Evolutionary conservation across 352 stramenopile species (phyloP).

Genomic region (Globisporangium yorkense): DNA sequence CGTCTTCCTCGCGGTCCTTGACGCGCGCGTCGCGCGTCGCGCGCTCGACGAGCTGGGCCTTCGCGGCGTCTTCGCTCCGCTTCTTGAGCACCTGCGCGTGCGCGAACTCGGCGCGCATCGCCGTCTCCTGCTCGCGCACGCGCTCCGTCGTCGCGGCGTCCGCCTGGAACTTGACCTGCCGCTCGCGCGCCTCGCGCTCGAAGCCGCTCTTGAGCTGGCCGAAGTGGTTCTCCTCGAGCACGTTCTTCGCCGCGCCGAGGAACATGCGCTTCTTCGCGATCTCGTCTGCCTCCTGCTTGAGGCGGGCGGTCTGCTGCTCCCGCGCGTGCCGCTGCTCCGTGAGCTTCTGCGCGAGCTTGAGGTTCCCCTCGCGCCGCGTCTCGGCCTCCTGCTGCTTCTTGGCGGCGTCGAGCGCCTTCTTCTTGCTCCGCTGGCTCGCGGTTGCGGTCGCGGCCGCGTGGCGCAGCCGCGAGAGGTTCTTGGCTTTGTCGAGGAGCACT

Average conservation of each 20-base stretch:
- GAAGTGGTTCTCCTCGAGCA: constrained; percentile 80
- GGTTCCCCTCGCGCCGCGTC: constrained; percentile 46
- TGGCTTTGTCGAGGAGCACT: constrained; percentile 60
- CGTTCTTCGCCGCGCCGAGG: constrained; percentile 78
- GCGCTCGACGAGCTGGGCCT: constrained; percentile 21
- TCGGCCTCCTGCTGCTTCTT: constrained; percentile 60
- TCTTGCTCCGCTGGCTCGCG: constrained; percentile 37
- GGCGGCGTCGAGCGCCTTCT: constrained; percentile 44
- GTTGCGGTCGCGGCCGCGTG: constrained; percentile 63
- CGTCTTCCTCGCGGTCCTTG: constrained; percentile 48
- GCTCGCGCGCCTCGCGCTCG: constrained; percentile 46
- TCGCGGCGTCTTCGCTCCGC: constrained; percentile 19
- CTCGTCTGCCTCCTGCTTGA: constrained; percentile 55
- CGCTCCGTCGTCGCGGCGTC: constrained; percentile 39
- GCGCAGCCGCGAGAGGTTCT: constrained; percentile 71
- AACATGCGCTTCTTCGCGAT: constrained; percentile 77
- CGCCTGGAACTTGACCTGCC: constrained; percentile 42
- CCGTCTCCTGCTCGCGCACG: constrained; percentile 28
- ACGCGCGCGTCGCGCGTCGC: constrained; percentile 29
- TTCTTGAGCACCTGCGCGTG: constrained; percentile 14
- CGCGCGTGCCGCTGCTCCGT: constrained; percentile 43
- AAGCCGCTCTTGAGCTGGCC: constrained; percentile 48
- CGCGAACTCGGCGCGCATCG: constrained; percentile 36
- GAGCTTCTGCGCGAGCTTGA: constrained; percentile 74
- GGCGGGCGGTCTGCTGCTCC: constrained; percentile 37